Evolutionary conservation across 306 rosid species (phyloP).

Genomic region (Vigna hirtella): DNA sequence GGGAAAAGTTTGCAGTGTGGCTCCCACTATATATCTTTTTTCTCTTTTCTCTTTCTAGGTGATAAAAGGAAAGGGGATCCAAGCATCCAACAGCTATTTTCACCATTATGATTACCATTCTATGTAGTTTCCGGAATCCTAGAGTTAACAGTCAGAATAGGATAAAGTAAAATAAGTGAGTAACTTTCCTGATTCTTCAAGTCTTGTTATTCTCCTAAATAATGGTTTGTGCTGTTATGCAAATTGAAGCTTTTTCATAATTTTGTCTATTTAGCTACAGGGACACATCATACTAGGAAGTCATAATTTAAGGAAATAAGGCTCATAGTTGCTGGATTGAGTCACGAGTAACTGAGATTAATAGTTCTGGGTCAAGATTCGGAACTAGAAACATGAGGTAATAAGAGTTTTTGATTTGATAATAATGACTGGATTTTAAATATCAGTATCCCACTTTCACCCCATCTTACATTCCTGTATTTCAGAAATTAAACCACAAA

Average conservation of each 20-base stretch:
- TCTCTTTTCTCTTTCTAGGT: conserved; percentile 28
- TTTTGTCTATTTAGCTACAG: conserved; percentile 19
- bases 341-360: neutral
- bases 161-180: conserved; percentile 25
- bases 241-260: neutral
- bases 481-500: neutral
- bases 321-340: too few species aligned
- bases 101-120: conserved; percentile 38
- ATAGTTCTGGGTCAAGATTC: neutral
- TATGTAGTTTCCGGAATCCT: conserved; percentile 43
- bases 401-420: neutral
- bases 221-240: conserved; percentile 1
- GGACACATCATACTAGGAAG: neutral
- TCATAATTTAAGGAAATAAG: too few species aligned
- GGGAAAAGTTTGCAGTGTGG: conserved; percentile 24
- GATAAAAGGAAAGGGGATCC: conserved; percentile 32
- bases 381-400: conserved; percentile 7
- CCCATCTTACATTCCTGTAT: neutral
- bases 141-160: conserved; percentile 31
- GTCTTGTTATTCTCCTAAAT: conserved; percentile 30
- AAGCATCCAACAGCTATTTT: conserved; percentile 38
- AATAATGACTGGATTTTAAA: too few species aligned
- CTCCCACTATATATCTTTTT: conserved; percentile 35
- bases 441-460: neutral
- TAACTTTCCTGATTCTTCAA: conserved; percentile 7